A percentile compares a stretch with the other conserved stretches of the same genome.
These are phyloP conservation scores for Fomes fomentarius DNA, from an alignment of 1,284 basidiomycete genomes.

Conservation along the genomic window DNA sequence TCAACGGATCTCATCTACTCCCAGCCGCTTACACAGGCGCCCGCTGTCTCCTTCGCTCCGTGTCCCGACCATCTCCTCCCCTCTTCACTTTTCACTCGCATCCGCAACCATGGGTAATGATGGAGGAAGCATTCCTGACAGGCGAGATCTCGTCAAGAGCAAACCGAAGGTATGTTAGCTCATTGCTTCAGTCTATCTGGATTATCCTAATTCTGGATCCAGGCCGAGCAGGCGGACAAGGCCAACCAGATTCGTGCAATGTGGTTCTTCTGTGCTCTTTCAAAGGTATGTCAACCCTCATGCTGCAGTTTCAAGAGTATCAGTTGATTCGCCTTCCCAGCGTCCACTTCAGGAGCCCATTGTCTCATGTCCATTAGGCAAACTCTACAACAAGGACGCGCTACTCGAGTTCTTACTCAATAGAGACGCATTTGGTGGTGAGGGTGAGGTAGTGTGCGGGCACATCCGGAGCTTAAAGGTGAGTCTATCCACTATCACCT, in stretches of 20 bases:
- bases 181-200: background rate
- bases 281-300: constrained; percentile 64
- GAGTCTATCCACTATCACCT: constrained; percentile 28
- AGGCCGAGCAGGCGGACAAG: constrained; percentile 85
- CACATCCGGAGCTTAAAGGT: constrained; percentile 90
- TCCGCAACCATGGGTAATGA: constrained; percentile 73
- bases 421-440: constrained; percentile 68
- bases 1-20: constrained; percentile 1
- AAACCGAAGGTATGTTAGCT: constrained; percentile 63
- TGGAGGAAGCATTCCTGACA: constrained; percentile 85
- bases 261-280: constrained; percentile 91
- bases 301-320: background rate
- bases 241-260: constrained; percentile 84
- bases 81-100: background rate
- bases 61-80: constrained; percentile 8
- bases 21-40: too few species aligned
- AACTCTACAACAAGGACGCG: constrained; percentile 93
- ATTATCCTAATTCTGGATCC: background rate
- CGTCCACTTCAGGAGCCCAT: constrained; percentile 83
- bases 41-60: too few species aligned
- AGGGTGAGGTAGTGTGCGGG: constrained; percentile 84
- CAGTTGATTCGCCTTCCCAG: constrained; percentile 43
- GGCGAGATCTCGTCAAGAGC: constrained; percentile 75
- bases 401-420: constrained; percentile 88
- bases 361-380: constrained; percentile 88